Conservation (phyloP, 208 protist species). For the Trypanosoma cruzi region DNA sequence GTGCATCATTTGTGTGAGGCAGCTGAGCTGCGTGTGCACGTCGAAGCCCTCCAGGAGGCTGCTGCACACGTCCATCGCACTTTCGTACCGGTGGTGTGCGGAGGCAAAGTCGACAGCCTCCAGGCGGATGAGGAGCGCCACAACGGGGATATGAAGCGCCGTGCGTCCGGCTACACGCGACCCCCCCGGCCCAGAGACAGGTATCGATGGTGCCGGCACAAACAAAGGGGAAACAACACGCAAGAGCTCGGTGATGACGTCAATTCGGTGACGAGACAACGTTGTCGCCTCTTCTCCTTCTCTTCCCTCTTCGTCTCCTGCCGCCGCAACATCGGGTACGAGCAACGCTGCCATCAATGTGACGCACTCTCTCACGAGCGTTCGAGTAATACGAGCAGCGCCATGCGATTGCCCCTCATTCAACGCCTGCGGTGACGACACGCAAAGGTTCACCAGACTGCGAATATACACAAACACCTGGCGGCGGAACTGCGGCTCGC, state of each 20-base stretch:
- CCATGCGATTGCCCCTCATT: constrained; percentile 57
- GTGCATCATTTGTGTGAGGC: constrained; percentile 79
- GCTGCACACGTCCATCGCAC: constrained; percentile 75
- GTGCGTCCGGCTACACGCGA: neutral
- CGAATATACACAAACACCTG: constrained; percentile 48
- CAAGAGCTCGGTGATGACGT: constrained; percentile 73
- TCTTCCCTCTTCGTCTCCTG: constrained; percentile 2
- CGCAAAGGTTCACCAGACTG: constrained; percentile 53
- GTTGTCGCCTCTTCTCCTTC: constrained; percentile 11
- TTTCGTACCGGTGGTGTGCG: constrained; percentile 50
- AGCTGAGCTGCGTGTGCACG: constrained; percentile 78
- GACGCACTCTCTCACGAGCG: constrained; percentile 62
- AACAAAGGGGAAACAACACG: constrained; percentile 74
- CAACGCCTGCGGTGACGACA: constrained; percentile 54
- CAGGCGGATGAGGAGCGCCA: constrained; percentile 82
- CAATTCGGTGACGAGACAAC: constrained; percentile 41
- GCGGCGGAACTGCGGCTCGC: constrained; percentile 28
- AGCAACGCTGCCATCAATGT: constrained; percentile 80
- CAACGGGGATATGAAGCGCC: constrained; percentile 78
- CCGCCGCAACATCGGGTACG: constrained; percentile 18
- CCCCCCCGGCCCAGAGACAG: constrained; percentile 6
- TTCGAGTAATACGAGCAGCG: constrained; percentile 38
- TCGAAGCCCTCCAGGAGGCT: constrained; percentile 82
- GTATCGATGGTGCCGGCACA: constrained; percentile 17
- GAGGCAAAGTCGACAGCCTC: constrained; percentile 62